Evolutionary conservation across 805 yeast species (phyloP), one percentile per base, ranked within the genome.

Genomic region (Starmerella powellii): DNA sequence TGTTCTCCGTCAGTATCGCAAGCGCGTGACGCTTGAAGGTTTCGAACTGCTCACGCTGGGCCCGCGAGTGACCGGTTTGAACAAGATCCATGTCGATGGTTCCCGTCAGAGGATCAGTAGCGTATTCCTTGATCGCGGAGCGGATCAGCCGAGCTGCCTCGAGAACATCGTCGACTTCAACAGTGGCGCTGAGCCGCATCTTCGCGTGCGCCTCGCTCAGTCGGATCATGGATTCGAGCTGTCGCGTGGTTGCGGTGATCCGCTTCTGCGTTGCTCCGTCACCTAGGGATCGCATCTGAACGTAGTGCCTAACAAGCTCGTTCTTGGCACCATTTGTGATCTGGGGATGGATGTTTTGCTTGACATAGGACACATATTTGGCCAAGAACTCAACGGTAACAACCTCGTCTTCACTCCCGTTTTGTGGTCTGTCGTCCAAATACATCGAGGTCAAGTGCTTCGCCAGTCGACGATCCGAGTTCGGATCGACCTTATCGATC

Each of bases 221-320:
- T 57, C 98, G 76, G 51, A 88, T 87, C 94, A 91, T 84, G 40
- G 93, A 79, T 63, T 91, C 98, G 44, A 91, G 68, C 61, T 91
- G 98, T 64, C 99, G 75, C 1, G 99, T 88, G 0, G 99, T 91
- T 3, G 99, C 99, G 0, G 99, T 91, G 52, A 91, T 82, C 54
- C 99, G 70, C 62, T 80, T 82, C 49, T 91, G 97, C 11, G 85
- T 69, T 1, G 86, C 67, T 58, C 86, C 97, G 56, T 91, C 97
- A 40, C 98, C 98, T 48, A 85, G 65, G 58, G 80, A 82, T 52
- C 99, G 72, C 95, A 91, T 86, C 23, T 77, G 91, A 31, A 91
- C 97, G 60, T 91, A 91, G 0, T 83, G 76, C 52, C 75, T 72
- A 11, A 91, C 96, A 36, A 91, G 70, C 62, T 82, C 94, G 38